Conservation (phyloP, 2,329 filamentous ascomycete genomes). For the Whalleya microplaca region DNA sequence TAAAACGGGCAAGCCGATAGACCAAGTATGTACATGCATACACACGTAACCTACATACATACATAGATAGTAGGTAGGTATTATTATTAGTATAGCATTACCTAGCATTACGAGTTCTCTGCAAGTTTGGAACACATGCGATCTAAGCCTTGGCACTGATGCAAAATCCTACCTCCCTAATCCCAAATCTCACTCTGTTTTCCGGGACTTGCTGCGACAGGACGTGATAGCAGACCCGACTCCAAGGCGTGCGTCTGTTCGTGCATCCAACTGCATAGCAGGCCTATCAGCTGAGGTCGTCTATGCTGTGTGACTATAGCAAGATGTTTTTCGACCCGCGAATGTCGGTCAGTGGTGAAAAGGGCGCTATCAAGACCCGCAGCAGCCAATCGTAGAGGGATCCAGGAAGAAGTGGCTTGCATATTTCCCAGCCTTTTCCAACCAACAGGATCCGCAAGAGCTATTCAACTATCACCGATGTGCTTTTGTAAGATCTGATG, state of each 20-base stretch:
- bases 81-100: not conserved
- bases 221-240: too few relatives aligned
- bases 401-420: slow-evolving; percentile 17
- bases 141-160: not conserved
- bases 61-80: too few relatives aligned
- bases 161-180: not conserved
- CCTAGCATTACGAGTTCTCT: not conserved
- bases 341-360: slow-evolving; percentile 25
- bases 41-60: too few relatives aligned
- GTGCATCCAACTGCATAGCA: slow-evolving; percentile 22
- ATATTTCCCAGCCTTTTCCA: slow-evolving; percentile 10
- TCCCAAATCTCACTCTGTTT: not conserved
- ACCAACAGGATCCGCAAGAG: not conserved
- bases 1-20: not conserved
- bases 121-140: not conserved
- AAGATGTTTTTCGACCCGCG: slow-evolving; percentile 6
- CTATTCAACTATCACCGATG: not conserved
- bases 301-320: slow-evolving; percentile 22
- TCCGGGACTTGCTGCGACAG: not conserved
- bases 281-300: slow-evolving; percentile 22
- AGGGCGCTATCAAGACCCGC: not conserved
- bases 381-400: slow-evolving; percentile 10
- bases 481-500: not conserved
- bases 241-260: not conserved
- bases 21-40: not conserved